Percentiles rank a stretch among this genome's conserved stretches.
Evolutionary conservation across 148 eudicot genomes (phyloP).

Genomic region (Rhododendron mucronatum): DNA sequence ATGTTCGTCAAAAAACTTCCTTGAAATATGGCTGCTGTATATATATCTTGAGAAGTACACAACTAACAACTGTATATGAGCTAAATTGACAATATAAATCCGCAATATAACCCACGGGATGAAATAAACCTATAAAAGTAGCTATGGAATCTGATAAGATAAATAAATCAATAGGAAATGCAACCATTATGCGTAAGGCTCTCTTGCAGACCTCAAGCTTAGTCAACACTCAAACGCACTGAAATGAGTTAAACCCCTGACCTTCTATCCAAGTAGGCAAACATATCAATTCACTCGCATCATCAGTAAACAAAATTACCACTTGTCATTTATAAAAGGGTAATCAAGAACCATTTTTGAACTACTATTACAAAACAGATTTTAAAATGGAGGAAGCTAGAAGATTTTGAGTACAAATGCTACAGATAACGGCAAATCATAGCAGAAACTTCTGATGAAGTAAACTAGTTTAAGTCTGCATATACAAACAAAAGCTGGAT

Average conservation of each 20-base stretch:
- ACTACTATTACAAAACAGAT: too few species aligned
- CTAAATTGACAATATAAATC: neutral
- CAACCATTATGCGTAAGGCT: neutral
- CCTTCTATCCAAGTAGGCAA: neutral
- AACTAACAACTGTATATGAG: neutral
- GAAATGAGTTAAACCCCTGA: neutral
- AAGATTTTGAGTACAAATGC: neutral
- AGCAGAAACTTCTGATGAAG: neutral
- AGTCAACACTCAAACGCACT: neutral
- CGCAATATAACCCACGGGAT: neutral
- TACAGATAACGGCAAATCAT: neutral
- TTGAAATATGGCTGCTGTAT: conserved; percentile 16
- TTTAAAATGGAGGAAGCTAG: neutral
- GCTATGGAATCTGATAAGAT: neutral
- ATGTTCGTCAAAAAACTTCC: conserved; percentile 19
- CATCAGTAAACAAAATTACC: neutral
- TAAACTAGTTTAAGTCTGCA: neutral
- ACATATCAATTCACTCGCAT: neutral
- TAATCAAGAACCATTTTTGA: neutral
- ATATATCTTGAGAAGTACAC: conserved; percentile 19
- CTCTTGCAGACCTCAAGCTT: neutral
- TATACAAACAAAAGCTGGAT: neutral
- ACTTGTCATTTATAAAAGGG: neutral
- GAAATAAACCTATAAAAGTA: neutral
- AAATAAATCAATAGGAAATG: neutral